A percentile compares a stretch with the other conserved stretches of the same genome.
phyloP scores from a whole-genome alignment of 306 rosid species.

The Oxytropis ochrocephala region DNA sequence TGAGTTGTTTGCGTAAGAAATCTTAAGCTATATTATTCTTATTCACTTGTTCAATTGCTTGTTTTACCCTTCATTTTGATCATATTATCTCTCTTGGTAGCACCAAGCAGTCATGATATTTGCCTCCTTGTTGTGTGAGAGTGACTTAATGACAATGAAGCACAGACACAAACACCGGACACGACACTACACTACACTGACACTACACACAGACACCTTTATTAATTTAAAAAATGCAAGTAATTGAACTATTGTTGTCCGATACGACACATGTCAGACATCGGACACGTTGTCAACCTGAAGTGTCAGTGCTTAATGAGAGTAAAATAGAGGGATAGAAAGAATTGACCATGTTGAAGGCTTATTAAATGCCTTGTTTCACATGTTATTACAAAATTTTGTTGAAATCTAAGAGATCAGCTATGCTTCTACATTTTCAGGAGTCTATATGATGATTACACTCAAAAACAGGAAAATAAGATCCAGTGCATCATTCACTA shows the following conservation, averaged over 20 bases:
- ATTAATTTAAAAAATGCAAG: too few species aligned
- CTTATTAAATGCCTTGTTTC: conserved; percentile 6
- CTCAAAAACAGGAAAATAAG: conserved; percentile 66
- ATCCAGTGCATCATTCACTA: conserved; percentile 75
- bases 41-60: neutral
- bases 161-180: too few species aligned
- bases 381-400: neutral
- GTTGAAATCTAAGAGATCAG: neutral
- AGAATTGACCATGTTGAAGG: neutral
- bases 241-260: too few species aligned
- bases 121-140: neutral
- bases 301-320: neutral
- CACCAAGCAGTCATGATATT: neutral
- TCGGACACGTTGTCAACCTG: too few species aligned
- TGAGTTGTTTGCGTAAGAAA: conserved; percentile 66
- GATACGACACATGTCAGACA: too few species aligned
- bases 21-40: conserved; percentile 6
- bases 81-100: neutral
- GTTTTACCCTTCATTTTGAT: conserved; percentile 10
- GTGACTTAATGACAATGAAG: too few species aligned
- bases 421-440: conserved; percentile 41
- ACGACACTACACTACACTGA: too few species aligned
- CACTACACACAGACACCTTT: too few species aligned
- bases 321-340: neutral
- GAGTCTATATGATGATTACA: conserved; percentile 52